These are phyloP conservation scores for Theileria luwenshuni DNA, from an alignment of 169 alveolate genomes.

Conservation along the genomic window DNA sequence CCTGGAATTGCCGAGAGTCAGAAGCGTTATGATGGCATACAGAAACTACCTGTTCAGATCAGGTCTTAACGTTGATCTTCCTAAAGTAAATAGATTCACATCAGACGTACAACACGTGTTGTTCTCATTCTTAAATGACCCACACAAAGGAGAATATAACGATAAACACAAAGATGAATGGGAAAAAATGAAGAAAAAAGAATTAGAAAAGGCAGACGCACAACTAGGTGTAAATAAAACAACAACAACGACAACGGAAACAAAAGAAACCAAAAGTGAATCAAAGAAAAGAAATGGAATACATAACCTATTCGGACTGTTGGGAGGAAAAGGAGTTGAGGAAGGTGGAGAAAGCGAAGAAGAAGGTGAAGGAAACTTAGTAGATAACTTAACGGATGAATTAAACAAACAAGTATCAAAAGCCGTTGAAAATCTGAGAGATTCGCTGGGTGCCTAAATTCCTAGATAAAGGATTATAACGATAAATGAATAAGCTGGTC, in stretches of 20 bases:
- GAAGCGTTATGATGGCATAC: neutral
- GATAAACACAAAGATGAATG: constrained; percentile 6
- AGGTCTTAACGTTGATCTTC: neutral
- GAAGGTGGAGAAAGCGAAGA: constrained; percentile 8
- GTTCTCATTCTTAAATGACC: constrained; percentile 14
- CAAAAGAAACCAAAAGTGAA: neutral
- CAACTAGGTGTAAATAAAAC: too few relatives aligned
- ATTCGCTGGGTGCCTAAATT: neutral
- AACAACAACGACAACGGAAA: neutral
- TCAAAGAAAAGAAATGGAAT: neutral
- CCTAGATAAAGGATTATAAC: too few relatives aligned
- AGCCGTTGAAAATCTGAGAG: neutral
- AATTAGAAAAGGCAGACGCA: neutral
- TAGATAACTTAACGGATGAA: neutral
- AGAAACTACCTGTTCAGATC: constrained; percentile 23
- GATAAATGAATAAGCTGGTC: too few relatives aligned
- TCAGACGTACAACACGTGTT: constrained; percentile 2
- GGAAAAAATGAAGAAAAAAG: constrained; percentile 3
- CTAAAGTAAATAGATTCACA: constrained; percentile 6
- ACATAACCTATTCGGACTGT: neutral
- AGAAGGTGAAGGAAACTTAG: neutral
- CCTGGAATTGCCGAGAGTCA: constrained; percentile 1
- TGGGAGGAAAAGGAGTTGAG: neutral
- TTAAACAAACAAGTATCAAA: neutral
- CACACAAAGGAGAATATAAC: constrained; percentile 9